Percentiles rank a stretch among this genome's conserved stretches.
These are phyloP conservation scores for Aspergillus leporis DNA, from an alignment of 495 filamentous ascomycete genomes.

Conservation along the genomic window DNA sequence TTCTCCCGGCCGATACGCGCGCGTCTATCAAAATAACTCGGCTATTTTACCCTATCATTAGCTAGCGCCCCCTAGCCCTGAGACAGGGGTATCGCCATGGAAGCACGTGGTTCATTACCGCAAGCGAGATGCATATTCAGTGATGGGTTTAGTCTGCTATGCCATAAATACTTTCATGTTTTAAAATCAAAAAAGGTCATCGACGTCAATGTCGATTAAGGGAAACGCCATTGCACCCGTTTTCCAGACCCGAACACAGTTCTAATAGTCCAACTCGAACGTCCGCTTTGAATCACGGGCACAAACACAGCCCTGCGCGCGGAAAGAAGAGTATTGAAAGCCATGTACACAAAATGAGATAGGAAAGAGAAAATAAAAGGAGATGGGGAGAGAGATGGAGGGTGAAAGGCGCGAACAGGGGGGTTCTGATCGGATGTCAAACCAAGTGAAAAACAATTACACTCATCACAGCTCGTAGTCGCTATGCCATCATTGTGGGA, in stretches of 20 bases:
- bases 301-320: constrained; percentile 25
- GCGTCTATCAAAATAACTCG: constrained; percentile 11
- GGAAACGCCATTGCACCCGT: constrained; percentile 53
- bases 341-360: constrained; percentile 50
- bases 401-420: constrained; percentile 17
- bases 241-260: constrained; percentile 52
- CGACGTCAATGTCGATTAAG: constrained; percentile 37
- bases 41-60: constrained; percentile 8
- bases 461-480: constrained; percentile 42
- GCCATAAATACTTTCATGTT: constrained; percentile 28
- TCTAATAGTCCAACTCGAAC: constrained; percentile 49
- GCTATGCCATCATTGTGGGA: constrained; percentile 44
- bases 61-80: not conserved
- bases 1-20: constrained; percentile 30
- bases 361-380: constrained; percentile 23
- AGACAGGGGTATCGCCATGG: not conserved
- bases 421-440: constrained; percentile 26
- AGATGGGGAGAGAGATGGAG: constrained; percentile 18
- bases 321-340: constrained; percentile 43
- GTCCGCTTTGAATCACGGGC: constrained; percentile 33
- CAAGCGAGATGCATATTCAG: not conserved
- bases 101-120: constrained; percentile 12
- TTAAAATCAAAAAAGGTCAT: constrained; percentile 33
- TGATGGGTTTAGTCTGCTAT: constrained; percentile 18
- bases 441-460: constrained; percentile 24